Conservation (phyloP, 345 rosid species). For the Raphanus raphanistrum region DNA sequence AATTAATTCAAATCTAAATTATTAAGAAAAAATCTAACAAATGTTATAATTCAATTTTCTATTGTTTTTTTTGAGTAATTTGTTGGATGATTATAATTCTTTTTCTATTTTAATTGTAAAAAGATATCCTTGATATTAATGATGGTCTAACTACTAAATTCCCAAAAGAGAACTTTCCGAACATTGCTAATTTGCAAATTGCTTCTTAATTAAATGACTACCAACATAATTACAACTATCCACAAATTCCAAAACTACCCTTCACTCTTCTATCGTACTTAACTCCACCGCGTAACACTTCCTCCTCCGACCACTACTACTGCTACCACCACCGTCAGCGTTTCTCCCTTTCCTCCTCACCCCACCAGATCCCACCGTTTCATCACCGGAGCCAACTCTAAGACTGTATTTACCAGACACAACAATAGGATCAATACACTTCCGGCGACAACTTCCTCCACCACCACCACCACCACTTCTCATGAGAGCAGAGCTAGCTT, state of each 20-base stretch:
- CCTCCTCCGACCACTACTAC: conserved; percentile 41
- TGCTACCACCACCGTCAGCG: conserved; percentile 26
- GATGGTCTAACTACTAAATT: conserved; percentile 2
- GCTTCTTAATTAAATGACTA: conserved; percentile 24
- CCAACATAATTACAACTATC: conserved; percentile 33
- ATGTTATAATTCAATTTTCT: not conserved
- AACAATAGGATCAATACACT: conserved; percentile 33
- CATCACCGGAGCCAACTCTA: conserved; percentile 25
- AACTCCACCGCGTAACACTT: conserved; percentile 56
- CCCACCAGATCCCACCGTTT: conserved; percentile 25
- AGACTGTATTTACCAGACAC: conserved; percentile 28
- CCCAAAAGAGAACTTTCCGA: conserved; percentile 22
- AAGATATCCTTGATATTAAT: not conserved
- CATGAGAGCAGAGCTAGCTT: conserved; percentile 84
- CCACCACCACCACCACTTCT: conserved; percentile 24
- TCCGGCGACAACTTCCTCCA: conserved; percentile 24
- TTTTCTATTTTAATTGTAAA: not conserved
- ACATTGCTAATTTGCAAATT: conserved; percentile 32
- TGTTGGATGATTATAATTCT: not conserved
- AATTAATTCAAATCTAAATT: too few species aligned
- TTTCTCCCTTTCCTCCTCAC: conserved; percentile 29
- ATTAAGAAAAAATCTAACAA: not conserved
- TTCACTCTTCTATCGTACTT: conserved; percentile 72
- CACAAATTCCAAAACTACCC: conserved; percentile 43
- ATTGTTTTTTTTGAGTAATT: not conserved